Evolutionary conservation across 2,329 filamentous ascomycete genomes (phyloP).

Genomic region (Nigrograna mackinnonii): DNA sequence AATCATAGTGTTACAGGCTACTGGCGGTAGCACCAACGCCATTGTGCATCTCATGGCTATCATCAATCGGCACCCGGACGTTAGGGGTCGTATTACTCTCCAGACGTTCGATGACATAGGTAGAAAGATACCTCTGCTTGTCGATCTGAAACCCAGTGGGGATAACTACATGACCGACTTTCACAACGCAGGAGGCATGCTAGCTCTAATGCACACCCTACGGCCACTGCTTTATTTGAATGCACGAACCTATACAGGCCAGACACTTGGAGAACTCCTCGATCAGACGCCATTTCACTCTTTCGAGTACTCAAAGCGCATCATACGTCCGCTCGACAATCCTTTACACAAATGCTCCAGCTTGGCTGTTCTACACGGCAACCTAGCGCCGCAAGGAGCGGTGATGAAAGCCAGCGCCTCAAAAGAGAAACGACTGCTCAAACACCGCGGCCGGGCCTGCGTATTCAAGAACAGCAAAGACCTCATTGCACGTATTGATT

Average conservation of each 20-base stretch:
- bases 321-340: slow-evolving; percentile 63
- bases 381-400: slow-evolving; percentile 82
- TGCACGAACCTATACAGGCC: slow-evolving; percentile 58
- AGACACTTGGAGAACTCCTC: slow-evolving; percentile 78
- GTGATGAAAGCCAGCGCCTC: slow-evolving; percentile 95
- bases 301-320: slow-evolving; percentile 9
- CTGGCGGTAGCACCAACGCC: slow-evolving; percentile 49
- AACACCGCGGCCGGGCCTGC: slow-evolving; percentile 76
- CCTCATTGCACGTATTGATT: slow-evolving; percentile 72
- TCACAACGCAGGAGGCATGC: slow-evolving; percentile 79
- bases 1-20: slow-evolving; percentile 49
- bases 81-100: slow-evolving; percentile 73
- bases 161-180: slow-evolving; percentile 87
- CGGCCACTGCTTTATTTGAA: slow-evolving; percentile 76
- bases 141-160: slow-evolving; percentile 80
- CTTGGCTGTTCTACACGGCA: slow-evolving; percentile 81
- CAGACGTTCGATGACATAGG: slow-evolving; percentile 80
- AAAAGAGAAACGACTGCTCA: slow-evolving; percentile 67
- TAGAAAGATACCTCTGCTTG: slow-evolving; percentile 79
- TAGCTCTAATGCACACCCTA: slow-evolving; percentile 79
- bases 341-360: slow-evolving; percentile 86
- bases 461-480: slow-evolving; percentile 83
- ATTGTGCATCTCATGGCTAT: slow-evolving; percentile 51
- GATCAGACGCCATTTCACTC: slow-evolving; percentile 63
- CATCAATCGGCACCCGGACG: slow-evolving; percentile 53